These are phyloP conservation scores for Rhizopus delemar DNA, from an alignment of 371 early-diverging fungal species.

Conservation along the genomic window DNA sequence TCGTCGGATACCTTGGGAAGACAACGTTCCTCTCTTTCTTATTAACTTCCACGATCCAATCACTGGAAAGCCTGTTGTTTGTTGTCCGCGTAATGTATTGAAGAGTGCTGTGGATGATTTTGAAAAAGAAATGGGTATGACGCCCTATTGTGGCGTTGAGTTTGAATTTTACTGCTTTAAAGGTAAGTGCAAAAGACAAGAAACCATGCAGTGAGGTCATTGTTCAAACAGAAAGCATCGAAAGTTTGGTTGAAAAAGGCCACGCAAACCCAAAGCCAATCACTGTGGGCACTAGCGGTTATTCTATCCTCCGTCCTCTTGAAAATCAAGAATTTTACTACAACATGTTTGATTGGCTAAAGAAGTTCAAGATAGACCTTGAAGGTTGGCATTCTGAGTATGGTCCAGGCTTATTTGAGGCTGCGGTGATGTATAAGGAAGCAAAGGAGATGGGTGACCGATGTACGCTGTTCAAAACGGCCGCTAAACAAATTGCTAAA, in stretches of 20 bases:
- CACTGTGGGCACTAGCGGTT: conserved; percentile 82
- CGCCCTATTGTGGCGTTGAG: conserved; percentile 74
- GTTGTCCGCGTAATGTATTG: conserved; percentile 70
- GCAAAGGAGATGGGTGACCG: conserved; percentile 72
- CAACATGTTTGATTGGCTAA: conserved; percentile 69
- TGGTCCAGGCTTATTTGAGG: conserved; percentile 86
- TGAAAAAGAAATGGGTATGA: conserved; percentile 49
- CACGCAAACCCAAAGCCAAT: conserved; percentile 56
- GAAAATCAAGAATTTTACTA: conserved; percentile 74
- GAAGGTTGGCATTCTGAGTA: conserved; percentile 86
- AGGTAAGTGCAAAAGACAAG: conserved; percentile 47
- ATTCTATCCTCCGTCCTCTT: conserved; percentile 70
- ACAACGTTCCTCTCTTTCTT: conserved; percentile 74
- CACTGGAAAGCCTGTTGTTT: conserved; percentile 54
- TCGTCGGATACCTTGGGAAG: conserved; percentile 78
- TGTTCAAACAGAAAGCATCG: conserved; percentile 63
- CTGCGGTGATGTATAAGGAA: conserved; percentile 67
- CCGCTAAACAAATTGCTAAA: conserved; percentile 74
- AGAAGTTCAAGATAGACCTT: conserved; percentile 63
- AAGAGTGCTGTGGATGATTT: conserved; percentile 49
- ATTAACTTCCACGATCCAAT: conserved; percentile 66
- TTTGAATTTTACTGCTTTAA: conserved; percentile 84
- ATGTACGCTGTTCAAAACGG: conserved; percentile 78
- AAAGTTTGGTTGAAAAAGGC: conserved; percentile 60
- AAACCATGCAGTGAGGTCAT: not conserved